These are phyloP conservation scores for Lepidium africanum DNA, from an alignment of 345 rosid species.

Conservation along the genomic window DNA sequence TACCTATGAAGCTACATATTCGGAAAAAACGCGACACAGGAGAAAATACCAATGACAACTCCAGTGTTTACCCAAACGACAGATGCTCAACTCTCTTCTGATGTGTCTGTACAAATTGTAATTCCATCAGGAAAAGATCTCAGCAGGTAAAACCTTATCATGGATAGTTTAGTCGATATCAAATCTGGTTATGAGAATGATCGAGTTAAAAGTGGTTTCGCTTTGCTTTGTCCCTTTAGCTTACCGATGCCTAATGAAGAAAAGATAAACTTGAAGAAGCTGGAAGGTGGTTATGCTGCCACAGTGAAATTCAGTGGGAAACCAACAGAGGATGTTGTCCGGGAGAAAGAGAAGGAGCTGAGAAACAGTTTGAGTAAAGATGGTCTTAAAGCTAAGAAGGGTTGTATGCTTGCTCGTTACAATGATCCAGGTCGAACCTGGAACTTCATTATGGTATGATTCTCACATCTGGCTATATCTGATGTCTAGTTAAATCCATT, in stretches of 20 bases:
- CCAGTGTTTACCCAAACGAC: slow-evolving; percentile 70
- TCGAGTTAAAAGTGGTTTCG: too few species aligned
- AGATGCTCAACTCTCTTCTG: slow-evolving; percentile 43
- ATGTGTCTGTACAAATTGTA: slow-evolving; percentile 71
- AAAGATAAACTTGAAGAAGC: slow-evolving; percentile 49
- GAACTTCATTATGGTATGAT: slow-evolving; percentile 61
- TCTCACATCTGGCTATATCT: neutral
- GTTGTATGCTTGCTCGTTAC: slow-evolving; percentile 83
- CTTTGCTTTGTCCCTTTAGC: slow-evolving; percentile 33
- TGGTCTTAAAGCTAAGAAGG: slow-evolving; percentile 55
- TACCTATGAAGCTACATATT: slow-evolving; percentile 53
- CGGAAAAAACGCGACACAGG: slow-evolving; percentile 52
- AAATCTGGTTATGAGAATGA: neutral
- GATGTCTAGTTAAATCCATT: neutral
- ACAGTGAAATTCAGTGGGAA: slow-evolving; percentile 78
- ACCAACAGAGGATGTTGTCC: slow-evolving; percentile 57
- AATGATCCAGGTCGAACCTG: slow-evolving; percentile 83
- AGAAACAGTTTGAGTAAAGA: slow-evolving; percentile 46
- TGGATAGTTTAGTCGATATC: neutral
- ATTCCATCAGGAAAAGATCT: slow-evolving; percentile 67
- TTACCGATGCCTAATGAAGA: slow-evolving; percentile 63
- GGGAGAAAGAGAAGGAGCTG: slow-evolving; percentile 48
- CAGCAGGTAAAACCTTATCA: slow-evolving; percentile 37
- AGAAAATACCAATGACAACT: slow-evolving; percentile 71
- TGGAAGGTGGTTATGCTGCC: slow-evolving; percentile 72